These are phyloP conservation scores for Microdochium trichocladiopsis DNA, from an alignment of 2,329 filamentous ascomycete species.

Conservation along the genomic window DNA sequence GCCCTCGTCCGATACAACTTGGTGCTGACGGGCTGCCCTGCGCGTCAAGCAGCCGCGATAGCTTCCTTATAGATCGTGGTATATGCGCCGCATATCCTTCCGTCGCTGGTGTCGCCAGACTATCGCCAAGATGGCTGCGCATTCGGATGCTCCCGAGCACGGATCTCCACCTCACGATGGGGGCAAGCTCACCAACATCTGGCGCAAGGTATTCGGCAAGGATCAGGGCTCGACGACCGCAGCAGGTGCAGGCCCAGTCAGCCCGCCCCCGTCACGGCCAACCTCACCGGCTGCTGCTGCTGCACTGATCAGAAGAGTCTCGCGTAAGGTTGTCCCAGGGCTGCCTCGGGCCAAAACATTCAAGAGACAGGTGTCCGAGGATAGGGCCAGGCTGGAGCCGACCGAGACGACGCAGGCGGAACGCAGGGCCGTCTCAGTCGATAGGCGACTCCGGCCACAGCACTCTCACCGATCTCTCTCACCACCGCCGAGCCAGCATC, in stretches of 20 bases:
- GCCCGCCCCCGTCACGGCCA: conserved; percentile 12
- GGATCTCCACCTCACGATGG: conserved; percentile 19
- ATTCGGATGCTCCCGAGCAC: background rate
- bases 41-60: background rate
- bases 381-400: conserved; percentile 64
- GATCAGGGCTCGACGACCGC: conserved; percentile 10
- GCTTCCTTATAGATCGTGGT: background rate
- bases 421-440: conserved; percentile 64
- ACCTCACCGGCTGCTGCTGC: conserved; percentile 7
- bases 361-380: conserved; percentile 76
- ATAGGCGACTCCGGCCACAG: conserved; percentile 30
- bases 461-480: conserved; percentile 27
- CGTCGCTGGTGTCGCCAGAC: background rate
- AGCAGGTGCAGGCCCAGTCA: conserved; percentile 9
- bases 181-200: conserved; percentile 1
- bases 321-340: conserved; percentile 65
- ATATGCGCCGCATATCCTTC: background rate
- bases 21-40: background rate
- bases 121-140: background rate
- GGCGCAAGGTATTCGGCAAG: conserved; percentile 17
- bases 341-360: conserved; percentile 74
- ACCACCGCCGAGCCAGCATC: conserved; percentile 20
- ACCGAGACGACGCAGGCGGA: conserved; percentile 56
- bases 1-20: background rate
- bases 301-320: conserved; percentile 32